Evolutionary conservation across 768 basidiomycete species (phyloP).

Genomic region (Gyrodon lividus): DNA sequence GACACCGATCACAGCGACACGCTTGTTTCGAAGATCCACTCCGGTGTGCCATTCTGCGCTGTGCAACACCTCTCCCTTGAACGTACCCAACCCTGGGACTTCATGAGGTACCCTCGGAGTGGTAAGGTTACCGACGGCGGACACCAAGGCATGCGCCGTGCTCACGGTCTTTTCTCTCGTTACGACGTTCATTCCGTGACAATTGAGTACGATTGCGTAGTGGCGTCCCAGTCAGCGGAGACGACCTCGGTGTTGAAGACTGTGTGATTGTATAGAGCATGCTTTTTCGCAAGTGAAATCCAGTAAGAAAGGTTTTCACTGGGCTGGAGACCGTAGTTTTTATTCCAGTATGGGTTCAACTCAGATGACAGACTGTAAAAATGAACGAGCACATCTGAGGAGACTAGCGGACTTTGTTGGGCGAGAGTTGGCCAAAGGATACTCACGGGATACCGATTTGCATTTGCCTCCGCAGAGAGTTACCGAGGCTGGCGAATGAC

Average conservation of each 20-base stretch:
- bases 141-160: slow-evolving; percentile 45
- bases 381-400: slow-evolving; percentile 38
- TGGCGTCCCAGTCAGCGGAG: slow-evolving; percentile 43
- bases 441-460: slow-evolving; percentile 17
- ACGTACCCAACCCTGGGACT: slow-evolving; percentile 34
- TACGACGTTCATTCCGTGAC: slow-evolving; percentile 24
- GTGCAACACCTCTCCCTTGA: slow-evolving; percentile 50
- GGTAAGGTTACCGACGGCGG: slow-evolving; percentile 48
- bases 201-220: slow-evolving; percentile 36
- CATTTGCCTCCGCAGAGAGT: slow-evolving; percentile 15
- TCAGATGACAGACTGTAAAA: slow-evolving; percentile 46
- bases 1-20: slow-evolving; percentile 49
- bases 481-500: neutral
- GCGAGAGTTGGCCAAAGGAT: neutral
- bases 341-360: slow-evolving; percentile 40
- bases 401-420: neutral
- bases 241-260: slow-evolving; percentile 41
- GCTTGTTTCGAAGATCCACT: slow-evolving; percentile 41
- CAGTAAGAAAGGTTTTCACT: slow-evolving; percentile 43
- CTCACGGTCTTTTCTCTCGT: slow-evolving; percentile 29
- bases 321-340: slow-evolving; percentile 37
- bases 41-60: slow-evolving; percentile 45
- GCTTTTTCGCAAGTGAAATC: slow-evolving; percentile 38
- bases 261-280: slow-evolving; percentile 39
- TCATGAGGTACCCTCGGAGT: slow-evolving; percentile 37